Percentiles rank a stretch among this genome's conserved stretches.
These are phyloP conservation scores for Calamus simplicifolius DNA, from an alignment of 176 grass and related monocot genomes.

Conservation along the genomic window DNA sequence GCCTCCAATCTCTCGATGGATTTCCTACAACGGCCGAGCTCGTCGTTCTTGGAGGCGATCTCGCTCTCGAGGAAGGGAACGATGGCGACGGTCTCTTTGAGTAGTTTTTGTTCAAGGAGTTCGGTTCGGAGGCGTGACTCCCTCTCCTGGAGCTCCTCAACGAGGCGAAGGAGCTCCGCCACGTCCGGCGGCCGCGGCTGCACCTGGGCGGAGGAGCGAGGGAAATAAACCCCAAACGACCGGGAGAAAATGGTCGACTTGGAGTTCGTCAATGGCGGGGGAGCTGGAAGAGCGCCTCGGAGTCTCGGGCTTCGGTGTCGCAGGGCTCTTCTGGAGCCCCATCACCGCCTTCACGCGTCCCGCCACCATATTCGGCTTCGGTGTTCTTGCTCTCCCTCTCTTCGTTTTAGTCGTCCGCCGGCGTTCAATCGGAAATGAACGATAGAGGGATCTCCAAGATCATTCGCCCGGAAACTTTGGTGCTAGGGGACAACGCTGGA, in stretches of 20 bases:
- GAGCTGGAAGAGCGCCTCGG: slow-evolving; percentile 17
- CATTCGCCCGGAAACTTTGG: too few relatives aligned
- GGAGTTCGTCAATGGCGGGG: background rate
- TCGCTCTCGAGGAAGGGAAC: slow-evolving; percentile 89
- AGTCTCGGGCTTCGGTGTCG: slow-evolving; percentile 27
- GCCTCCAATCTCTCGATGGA: slow-evolving; percentile 38
- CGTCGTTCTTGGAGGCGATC: slow-evolving; percentile 41
- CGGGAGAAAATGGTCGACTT: slow-evolving; percentile 34
- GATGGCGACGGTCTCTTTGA: slow-evolving; percentile 74
- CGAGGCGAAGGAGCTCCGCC: slow-evolving; percentile 59
- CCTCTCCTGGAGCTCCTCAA: slow-evolving; percentile 88
- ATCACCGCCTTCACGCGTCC: slow-evolving; percentile 87
- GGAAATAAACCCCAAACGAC: slow-evolving; percentile 77
- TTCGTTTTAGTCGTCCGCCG: slow-evolving; percentile 1
- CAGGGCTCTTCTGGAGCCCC: slow-evolving; percentile 71
- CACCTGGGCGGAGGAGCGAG: slow-evolving; percentile 66
- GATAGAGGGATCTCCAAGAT: background rate
- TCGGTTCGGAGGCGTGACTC: slow-evolving; percentile 85
- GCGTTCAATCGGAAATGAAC: background rate
- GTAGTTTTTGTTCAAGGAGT: slow-evolving; percentile 91
- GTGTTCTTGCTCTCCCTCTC: background rate
- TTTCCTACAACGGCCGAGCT: slow-evolving; percentile 47
- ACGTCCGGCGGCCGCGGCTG: slow-evolving; percentile 64
- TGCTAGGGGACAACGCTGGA: too few relatives aligned
- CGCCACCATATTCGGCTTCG: slow-evolving; percentile 46